phyloP scores from a whole-genome alignment of 495 filamentous ascomycete species.

The Lepidopterella palustris region DNA sequence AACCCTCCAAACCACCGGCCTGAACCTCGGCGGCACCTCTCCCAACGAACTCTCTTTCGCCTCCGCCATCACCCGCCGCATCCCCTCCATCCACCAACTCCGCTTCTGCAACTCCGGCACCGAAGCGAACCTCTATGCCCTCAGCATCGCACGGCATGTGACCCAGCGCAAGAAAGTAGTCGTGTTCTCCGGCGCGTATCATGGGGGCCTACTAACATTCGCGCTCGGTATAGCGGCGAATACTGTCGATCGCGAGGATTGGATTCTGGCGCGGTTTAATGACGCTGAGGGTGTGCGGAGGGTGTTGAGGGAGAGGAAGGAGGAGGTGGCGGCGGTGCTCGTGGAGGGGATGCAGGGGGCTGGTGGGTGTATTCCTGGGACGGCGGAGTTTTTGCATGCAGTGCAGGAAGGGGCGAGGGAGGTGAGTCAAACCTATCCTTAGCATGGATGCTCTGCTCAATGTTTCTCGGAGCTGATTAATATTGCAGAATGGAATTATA shows the following conservation, averaged over 20 bases:
- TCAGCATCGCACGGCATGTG: constrained; percentile 39
- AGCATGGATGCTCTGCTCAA: neutral
- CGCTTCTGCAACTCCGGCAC: constrained; percentile 51
- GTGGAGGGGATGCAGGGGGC: constrained; percentile 55
- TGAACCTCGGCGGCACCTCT: constrained; percentile 41
- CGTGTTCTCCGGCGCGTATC: constrained; percentile 49
- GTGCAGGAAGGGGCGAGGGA: constrained; percentile 35
- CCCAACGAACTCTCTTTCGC: constrained; percentile 40
- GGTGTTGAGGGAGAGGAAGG: constrained; percentile 23
- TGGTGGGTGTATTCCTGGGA: constrained; percentile 46
- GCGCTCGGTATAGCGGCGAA: constrained; percentile 22
- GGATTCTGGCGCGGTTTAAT: constrained; percentile 48
- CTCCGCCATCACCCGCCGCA: constrained; percentile 38
- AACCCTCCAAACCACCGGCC: constrained; percentile 35
- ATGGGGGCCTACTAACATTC: constrained; percentile 48
- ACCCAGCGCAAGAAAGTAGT: constrained; percentile 43
- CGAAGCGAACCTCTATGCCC: constrained; percentile 47
- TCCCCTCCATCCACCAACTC: constrained; percentile 40
- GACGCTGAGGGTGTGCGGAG: constrained; percentile 32
- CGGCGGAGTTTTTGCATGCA: constrained; percentile 41
- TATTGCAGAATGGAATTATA: constrained; percentile 34
- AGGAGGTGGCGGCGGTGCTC: constrained; percentile 48
- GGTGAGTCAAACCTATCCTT: constrained; percentile 5
- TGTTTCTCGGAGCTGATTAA: neutral
- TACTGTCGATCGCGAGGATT: constrained; percentile 37